Evolutionary conservation across 176 grass and related monocot genomes (phyloP).

Genomic region (Aechmea fasciata): DNA sequence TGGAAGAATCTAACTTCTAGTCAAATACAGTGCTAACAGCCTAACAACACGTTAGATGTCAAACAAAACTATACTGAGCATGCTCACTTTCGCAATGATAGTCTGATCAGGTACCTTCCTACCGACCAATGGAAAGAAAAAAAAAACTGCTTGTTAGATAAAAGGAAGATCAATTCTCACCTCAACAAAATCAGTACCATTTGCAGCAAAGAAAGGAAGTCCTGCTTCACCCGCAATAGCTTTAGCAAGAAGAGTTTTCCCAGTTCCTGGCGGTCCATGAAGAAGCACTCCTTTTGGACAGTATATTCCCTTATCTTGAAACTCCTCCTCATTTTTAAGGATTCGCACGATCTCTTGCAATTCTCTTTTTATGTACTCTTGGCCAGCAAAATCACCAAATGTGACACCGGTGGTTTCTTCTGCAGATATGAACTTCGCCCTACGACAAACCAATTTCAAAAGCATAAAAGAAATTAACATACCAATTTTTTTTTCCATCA

Average conservation of each 20-base stretch:
- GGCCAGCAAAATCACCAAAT: constrained; percentile 30
- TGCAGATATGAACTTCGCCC: constrained; percentile 29
- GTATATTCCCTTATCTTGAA: constrained; percentile 31
- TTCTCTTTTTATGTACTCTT: constrained; percentile 27
- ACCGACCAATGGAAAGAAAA: not conserved
- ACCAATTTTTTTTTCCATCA: not conserved
- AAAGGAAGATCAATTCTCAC: not conserved
- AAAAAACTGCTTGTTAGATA: not conserved
- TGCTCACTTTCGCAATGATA: not conserved
- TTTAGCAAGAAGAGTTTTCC: constrained; percentile 27
- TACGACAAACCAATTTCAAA: not conserved
- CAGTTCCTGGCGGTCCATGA: constrained; percentile 29
- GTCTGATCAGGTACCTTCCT: not conserved
- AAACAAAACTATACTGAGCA: too few species aligned
- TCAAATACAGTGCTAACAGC: too few species aligned
- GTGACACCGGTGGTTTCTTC: constrained; percentile 29
- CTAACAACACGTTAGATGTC: too few species aligned
- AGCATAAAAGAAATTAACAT: not conserved
- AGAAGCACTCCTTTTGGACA: constrained; percentile 28
- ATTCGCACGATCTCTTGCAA: constrained; percentile 26
- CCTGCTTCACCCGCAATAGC: constrained; percentile 29
- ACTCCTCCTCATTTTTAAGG: constrained; percentile 29
- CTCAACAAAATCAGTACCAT: constrained; percentile 35
- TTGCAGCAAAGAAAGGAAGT: constrained; percentile 27
- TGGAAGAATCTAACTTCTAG: too few species aligned